These are phyloP conservation scores for Aspergillus floridensis DNA, from an alignment of 2,329 filamentous ascomycete genomes.

Conservation along the genomic window DNA sequence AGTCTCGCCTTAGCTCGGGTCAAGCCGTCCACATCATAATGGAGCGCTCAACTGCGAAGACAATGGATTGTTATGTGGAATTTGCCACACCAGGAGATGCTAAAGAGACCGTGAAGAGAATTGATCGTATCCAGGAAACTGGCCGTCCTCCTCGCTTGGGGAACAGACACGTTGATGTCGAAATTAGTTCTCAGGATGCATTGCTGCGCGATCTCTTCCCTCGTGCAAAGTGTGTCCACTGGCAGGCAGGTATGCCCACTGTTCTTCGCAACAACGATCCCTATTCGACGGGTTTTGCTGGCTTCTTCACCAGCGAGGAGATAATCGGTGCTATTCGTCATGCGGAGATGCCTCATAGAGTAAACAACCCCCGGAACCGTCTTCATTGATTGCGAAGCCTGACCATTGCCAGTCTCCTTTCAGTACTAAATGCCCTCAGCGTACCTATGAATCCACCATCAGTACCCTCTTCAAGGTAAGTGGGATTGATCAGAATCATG, in stretches of 20 bases:
- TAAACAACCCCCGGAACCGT: slow-evolving; percentile 31
- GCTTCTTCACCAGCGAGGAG: slow-evolving; percentile 53
- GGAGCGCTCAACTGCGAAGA: slow-evolving; percentile 57
- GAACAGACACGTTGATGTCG: slow-evolving; percentile 47
- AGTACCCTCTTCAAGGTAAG: slow-evolving; percentile 51
- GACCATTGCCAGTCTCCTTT: slow-evolving; percentile 45
- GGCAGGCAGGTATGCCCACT: slow-evolving; percentile 39
- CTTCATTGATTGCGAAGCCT: not conserved
- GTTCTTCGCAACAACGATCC: slow-evolving; percentile 37
- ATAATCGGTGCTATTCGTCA: slow-evolving; percentile 47
- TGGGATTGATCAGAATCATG: too few relatives aligned
- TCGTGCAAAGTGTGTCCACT: slow-evolving; percentile 50
- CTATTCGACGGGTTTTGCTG: slow-evolving; percentile 51
- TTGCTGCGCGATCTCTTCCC: slow-evolving; percentile 54
- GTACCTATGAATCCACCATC: slow-evolving; percentile 54
- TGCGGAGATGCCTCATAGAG: slow-evolving; percentile 50
- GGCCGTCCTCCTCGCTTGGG: slow-evolving; percentile 46
- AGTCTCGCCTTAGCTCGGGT: slow-evolving; percentile 42
- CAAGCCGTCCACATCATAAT: slow-evolving; percentile 56
- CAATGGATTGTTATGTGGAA: slow-evolving; percentile 54
- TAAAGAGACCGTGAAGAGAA: slow-evolving; percentile 34
- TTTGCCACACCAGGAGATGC: slow-evolving; percentile 42
- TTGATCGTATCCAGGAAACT: slow-evolving; percentile 35
- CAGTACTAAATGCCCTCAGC: slow-evolving; percentile 49
- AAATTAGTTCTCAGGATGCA: slow-evolving; percentile 47